Conservation (phyloP, 345 rosid genomes). For the Euclidium syriacum region DNA sequence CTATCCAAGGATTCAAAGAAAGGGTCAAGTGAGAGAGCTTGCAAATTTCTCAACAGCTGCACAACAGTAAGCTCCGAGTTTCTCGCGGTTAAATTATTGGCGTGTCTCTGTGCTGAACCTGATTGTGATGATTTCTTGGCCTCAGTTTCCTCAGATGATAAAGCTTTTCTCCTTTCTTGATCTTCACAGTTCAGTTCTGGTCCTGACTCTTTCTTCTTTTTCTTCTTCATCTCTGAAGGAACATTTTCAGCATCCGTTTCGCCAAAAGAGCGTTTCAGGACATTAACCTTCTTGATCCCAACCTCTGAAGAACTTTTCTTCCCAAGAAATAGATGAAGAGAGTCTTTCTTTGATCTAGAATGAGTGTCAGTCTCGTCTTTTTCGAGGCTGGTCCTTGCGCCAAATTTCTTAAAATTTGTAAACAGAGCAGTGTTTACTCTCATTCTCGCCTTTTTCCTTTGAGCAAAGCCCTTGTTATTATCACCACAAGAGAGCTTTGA, state of each 20-base stretch:
- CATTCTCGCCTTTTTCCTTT: slow-evolving; percentile 14
- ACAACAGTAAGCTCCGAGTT: slow-evolving; percentile 35
- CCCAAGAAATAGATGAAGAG: slow-evolving; percentile 26
- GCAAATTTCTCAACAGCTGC: slow-evolving; percentile 55
- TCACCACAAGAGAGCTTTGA: slow-evolving; percentile 27
- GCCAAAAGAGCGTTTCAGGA: slow-evolving; percentile 35
- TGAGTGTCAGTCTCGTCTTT: slow-evolving; percentile 25
- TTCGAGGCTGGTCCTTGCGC: slow-evolving; percentile 24
- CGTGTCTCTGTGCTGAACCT: slow-evolving; percentile 37
- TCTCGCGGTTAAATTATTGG: slow-evolving; percentile 18
- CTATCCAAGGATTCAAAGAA: slow-evolving; percentile 46
- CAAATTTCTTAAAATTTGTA: slow-evolving; percentile 27
- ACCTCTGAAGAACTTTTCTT: slow-evolving; percentile 32
- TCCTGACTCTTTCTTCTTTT: slow-evolving; percentile 46
- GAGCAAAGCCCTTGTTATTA: slow-evolving; percentile 17
- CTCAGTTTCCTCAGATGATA: slow-evolving; percentile 37
- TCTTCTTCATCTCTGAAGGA: slow-evolving; percentile 43
- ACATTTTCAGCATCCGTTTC: slow-evolving; percentile 33
- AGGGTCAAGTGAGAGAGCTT: slow-evolving; percentile 67
- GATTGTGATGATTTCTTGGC: slow-evolving; percentile 23
- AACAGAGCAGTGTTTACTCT: slow-evolving; percentile 16
- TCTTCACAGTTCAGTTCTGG: slow-evolving; percentile 32
- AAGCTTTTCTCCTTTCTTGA: slow-evolving; percentile 41
- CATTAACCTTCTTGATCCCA: slow-evolving; percentile 46
- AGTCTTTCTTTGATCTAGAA: slow-evolving; percentile 26